phyloP scores from a whole-genome alignment of 805 yeast species.

The Wickerhamomyces canadensis region DNA sequence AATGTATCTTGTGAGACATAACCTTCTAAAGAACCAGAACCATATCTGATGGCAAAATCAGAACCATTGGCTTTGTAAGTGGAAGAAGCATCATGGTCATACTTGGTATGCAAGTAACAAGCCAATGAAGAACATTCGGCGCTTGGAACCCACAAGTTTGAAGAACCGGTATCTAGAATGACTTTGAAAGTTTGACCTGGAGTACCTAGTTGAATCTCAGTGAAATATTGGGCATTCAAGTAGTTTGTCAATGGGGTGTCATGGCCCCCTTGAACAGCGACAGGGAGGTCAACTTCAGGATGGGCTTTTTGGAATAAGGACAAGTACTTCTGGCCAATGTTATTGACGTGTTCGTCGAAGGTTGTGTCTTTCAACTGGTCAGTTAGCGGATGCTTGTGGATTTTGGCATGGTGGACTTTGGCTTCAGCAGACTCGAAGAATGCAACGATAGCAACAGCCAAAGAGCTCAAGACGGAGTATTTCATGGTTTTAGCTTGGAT shows the following conservation, averaged over 20 bases:
- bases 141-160: conserved; percentile 96
- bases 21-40: conserved; percentile 91
- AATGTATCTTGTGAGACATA: conserved; percentile 83
- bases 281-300: conserved; percentile 32
- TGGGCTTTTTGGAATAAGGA: conserved; percentile 40
- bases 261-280: conserved; percentile 39
- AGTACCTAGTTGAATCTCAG: conserved; percentile 87
- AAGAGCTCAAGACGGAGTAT: conserved; percentile 16
- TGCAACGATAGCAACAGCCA: conserved; percentile 22
- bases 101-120: conserved; percentile 89
- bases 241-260: conserved; percentile 88
- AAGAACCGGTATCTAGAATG: conserved; percentile 91
- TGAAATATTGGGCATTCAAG: conserved; percentile 91
- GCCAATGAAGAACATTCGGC: conserved; percentile 87
- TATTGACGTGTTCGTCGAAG: conserved; percentile 47
- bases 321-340: conserved; percentile 59
- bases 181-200: conserved; percentile 94
- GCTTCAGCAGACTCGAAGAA: conserved; percentile 45
- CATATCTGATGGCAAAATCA: conserved; percentile 81
- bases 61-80: conserved; percentile 85
- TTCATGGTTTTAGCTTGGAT: conserved; percentile 21
- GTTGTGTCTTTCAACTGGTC: conserved; percentile 48
- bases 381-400: conserved; percentile 53
- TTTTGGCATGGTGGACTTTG: conserved; percentile 48
- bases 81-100: conserved; percentile 77